Evolutionary conservation across 176 grass and related monocot species (phyloP).

Genomic region (Microstegium vimineum): DNA sequence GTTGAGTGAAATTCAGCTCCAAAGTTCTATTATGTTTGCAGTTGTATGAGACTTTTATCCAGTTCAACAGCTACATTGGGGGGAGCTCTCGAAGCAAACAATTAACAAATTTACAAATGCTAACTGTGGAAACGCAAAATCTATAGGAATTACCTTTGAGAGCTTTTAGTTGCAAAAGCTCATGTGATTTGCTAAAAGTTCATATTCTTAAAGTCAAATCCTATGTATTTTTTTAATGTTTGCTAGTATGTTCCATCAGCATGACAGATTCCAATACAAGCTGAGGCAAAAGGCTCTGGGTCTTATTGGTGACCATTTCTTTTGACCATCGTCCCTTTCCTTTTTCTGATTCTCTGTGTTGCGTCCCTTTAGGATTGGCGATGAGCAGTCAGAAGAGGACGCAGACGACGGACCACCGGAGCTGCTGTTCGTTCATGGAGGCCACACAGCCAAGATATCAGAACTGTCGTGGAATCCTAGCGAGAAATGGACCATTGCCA

Average conservation of each 20-base stretch:
- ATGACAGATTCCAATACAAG: background rate
- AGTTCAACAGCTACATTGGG: background rate
- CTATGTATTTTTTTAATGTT: background rate
- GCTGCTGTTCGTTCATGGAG: conserved; percentile 77
- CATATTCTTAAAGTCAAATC: background rate
- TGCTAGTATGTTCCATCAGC: background rate
- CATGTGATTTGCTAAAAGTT: background rate
- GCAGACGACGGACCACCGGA: conserved; percentile 80
- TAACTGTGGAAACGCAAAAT: background rate
- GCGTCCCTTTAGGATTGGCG: conserved; percentile 58
- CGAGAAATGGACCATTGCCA: conserved; percentile 70
- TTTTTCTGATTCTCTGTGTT: background rate
- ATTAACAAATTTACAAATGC: background rate
- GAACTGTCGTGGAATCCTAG: conserved; percentile 84
- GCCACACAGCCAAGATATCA: conserved; percentile 83
- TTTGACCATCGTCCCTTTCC: background rate
- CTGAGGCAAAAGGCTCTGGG: background rate
- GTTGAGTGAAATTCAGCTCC: background rate
- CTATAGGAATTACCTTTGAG: background rate
- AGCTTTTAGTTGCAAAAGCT: background rate
- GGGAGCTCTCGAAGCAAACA: background rate
- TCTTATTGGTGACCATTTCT: background rate
- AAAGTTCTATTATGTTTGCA: background rate
- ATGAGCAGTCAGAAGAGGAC: conserved; percentile 89
- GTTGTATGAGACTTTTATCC: background rate